These are phyloP conservation scores for Aspergillus campestris DNA, from an alignment of 495 filamentous ascomycete genomes.

Conservation along the genomic window DNA sequence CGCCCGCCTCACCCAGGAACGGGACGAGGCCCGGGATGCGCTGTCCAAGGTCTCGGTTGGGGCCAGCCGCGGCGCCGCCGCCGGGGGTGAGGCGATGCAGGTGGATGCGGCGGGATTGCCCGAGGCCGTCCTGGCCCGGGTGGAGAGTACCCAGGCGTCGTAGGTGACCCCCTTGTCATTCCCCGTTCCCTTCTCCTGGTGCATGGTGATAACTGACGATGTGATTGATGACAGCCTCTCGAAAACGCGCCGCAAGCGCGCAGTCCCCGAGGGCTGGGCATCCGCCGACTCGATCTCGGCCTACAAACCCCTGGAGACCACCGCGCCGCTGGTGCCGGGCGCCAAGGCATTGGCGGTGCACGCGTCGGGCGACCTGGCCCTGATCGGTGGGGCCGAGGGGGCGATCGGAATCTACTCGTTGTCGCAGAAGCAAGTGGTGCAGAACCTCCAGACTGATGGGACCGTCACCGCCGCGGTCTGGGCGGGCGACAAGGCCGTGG, in stretches of 20 bases:
- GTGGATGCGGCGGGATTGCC: conserved; percentile 70
- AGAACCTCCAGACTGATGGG: conserved; percentile 56
- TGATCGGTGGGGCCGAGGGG: conserved; percentile 72
- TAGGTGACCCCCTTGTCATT: conserved; percentile 32
- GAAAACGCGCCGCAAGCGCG: conserved; percentile 76
- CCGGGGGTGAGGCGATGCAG: conserved; percentile 79
- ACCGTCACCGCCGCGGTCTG: conserved; percentile 73
- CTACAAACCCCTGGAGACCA: conserved; percentile 52
- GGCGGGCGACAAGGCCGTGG: conserved; percentile 61
- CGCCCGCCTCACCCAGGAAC: conserved; percentile 74
- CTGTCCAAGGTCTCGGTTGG: conserved; percentile 74
- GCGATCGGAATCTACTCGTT: conserved; percentile 73
- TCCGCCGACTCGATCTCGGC: conserved; percentile 62
- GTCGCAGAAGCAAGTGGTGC: conserved; percentile 56
- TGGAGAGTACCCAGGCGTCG: conserved; percentile 71
- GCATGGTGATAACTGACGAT: neutral
- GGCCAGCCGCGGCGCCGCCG: conserved; percentile 40
- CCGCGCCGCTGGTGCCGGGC: conserved; percentile 56
- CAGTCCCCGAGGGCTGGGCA: conserved; percentile 77
- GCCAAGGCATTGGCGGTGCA: conserved; percentile 60
- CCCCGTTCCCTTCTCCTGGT: neutral
- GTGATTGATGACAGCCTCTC: conserved; percentile 54
- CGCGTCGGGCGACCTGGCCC: conserved; percentile 55
- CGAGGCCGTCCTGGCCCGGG: conserved; percentile 59
- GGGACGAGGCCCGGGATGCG: conserved; percentile 91